Conservation (phyloP, 108 stramenopile species). For the Cyclotella distinguenda region DNA sequence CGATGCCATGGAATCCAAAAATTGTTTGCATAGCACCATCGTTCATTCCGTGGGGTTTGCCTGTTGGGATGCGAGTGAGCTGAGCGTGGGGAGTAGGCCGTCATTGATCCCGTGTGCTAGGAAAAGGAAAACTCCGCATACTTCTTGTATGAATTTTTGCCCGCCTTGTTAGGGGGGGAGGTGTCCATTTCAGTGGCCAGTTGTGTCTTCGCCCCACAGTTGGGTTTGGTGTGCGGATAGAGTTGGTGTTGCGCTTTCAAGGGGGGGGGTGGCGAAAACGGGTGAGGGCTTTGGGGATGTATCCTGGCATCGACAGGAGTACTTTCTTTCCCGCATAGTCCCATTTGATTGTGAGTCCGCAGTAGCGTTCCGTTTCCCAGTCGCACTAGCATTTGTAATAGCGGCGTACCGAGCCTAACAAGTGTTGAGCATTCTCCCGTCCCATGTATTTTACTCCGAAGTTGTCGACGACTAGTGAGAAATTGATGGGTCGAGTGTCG, state of each 20-base stretch:
- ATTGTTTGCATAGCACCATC: slow-evolving; percentile 14
- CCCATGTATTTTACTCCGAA: slow-evolving; percentile 37
- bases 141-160: slow-evolving; percentile 31
- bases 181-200: slow-evolving; percentile 10
- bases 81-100: no score
- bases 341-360: slow-evolving; percentile 40
- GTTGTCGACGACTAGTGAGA: slow-evolving; percentile 49
- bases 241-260: slow-evolving; percentile 24
- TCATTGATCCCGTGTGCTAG: slow-evolving; percentile 41
- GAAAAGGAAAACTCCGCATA: slow-evolving; percentile 39
- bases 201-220: slow-evolving; percentile 29
- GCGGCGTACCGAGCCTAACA: slow-evolving; percentile 7
- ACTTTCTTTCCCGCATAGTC: slow-evolving; percentile 29
- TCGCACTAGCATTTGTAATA: slow-evolving; percentile 26
- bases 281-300: slow-evolving; percentile 1
- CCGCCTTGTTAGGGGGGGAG: slow-evolving; percentile 11
- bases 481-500: slow-evolving; percentile 10
- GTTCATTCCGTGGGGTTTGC: slow-evolving; percentile 20
- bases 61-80: no score
- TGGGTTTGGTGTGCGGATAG: slow-evolving; percentile 5
- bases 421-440: slow-evolving; percentile 20
- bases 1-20: slow-evolving; percentile 45
- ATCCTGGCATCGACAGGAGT: slow-evolving; percentile 41
- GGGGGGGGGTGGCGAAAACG: slow-evolving; percentile 37
- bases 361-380: slow-evolving; percentile 25